A percentile compares a stretch with the other conserved stretches of the same genome.
phyloP scores from a whole-genome alignment of 257 asterid species.

The Pogostemon cablin region DNA sequence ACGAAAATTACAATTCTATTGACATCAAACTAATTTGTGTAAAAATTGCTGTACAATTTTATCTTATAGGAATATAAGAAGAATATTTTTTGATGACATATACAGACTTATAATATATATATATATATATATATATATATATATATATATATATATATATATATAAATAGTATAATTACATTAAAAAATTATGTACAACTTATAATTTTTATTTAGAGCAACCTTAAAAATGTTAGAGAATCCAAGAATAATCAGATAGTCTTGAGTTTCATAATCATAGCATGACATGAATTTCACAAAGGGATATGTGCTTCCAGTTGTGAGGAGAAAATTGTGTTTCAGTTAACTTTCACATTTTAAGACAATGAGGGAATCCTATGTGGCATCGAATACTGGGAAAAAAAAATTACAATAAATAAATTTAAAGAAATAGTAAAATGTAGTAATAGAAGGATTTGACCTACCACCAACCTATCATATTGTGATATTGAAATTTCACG shows the following conservation, averaged over 20 bases:
- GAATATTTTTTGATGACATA: no score
- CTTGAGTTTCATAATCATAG: conserved; percentile 32
- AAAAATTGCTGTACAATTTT: no score
- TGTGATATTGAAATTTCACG: not conserved
- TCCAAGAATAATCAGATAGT: conserved; percentile 14
- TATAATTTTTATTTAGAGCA: not conserved
- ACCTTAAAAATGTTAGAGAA: not conserved
- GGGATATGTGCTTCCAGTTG: not conserved
- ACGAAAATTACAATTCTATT: no score
- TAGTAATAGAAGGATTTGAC: conserved; percentile 28
- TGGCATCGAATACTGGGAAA: conserved; percentile 27
- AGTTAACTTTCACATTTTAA: not conserved
- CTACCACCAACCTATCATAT: conserved; percentile 32
- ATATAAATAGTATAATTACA: no score
- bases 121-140: no score
- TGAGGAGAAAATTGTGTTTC: conserved; percentile 24
- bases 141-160: no score
- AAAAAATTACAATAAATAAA: not conserved
- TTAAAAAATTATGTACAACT: not conserved
- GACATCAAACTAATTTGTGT: no score
- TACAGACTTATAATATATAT: no score
- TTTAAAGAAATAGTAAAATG: no score
- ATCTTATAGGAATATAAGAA: no score
- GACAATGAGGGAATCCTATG: conserved; percentile 37
- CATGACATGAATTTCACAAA: conserved; percentile 32